Percentiles rank a stretch among this genome's conserved stretches.
Evolutionary conservation across 805 yeast genomes (phyloP).

Genomic region (Nakazawaea sp.): DNA sequence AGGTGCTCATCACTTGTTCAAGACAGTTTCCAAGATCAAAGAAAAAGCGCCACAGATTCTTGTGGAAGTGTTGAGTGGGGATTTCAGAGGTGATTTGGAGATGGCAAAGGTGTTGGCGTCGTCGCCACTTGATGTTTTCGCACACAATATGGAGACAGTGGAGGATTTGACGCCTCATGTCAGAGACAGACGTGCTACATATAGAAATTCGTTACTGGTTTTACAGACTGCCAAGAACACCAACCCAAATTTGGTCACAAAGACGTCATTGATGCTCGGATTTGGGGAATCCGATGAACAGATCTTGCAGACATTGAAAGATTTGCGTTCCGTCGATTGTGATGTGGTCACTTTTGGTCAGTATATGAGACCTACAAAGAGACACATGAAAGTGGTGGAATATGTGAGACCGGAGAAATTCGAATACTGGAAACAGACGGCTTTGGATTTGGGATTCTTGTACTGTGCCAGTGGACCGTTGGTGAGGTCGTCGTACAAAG

Average conservation of each 20-base stretch:
- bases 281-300: conserved; percentile 95
- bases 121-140: conserved; percentile 91
- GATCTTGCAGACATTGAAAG: conserved; percentile 64
- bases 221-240: conserved; percentile 74
- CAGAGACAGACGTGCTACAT: conserved; percentile 95
- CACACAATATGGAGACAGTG: conserved; percentile 95
- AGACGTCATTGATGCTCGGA: conserved; percentile 94
- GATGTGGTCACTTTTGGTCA: conserved; percentile 98
- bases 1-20: conserved; percentile 85
- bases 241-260: conserved; percentile 73
- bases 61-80: conserved; percentile 93
- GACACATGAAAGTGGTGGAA: conserved; percentile 97
- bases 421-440: conserved; percentile 85
- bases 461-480: conserved; percentile 97
- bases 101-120: conserved; percentile 75
- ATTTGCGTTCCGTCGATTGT: conserved; percentile 68
- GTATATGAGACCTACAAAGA: conserved; percentile 97
- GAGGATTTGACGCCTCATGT: conserved; percentile 92
- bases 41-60: conserved; percentile 83
- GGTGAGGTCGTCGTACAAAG: conserved; percentile 94
- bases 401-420: conserved; percentile 92
- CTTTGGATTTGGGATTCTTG: conserved; percentile 83
- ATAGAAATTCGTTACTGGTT: conserved; percentile 78
- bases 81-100: conserved; percentile 84
- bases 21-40: conserved; percentile 80